Percentiles rank a stretch among this genome's conserved stretches.
phyloP scores from a whole-genome alignment of 371 early-diverging fungal species.

The Coemansia sp. region DNA sequence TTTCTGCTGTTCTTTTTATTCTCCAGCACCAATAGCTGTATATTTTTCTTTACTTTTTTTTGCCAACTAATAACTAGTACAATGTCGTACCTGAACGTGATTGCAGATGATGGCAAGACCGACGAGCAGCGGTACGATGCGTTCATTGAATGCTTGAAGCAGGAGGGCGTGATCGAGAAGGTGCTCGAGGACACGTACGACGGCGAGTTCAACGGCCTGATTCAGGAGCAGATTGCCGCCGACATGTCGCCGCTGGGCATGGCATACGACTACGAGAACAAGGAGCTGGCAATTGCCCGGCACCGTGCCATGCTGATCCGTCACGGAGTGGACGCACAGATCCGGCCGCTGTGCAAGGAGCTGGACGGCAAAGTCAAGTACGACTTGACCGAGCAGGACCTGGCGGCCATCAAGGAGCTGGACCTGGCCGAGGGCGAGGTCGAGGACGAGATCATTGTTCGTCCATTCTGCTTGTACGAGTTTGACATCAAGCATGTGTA shows the following conservation, averaged over 20 bases:
- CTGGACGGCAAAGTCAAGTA: constrained; percentile 42
- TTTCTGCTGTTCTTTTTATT: neutral
- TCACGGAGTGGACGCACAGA: constrained; percentile 28
- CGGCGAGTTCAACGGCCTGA: constrained; percentile 47
- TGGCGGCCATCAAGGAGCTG: constrained; percentile 33
- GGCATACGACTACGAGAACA: constrained; percentile 40
- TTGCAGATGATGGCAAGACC: constrained; percentile 46
- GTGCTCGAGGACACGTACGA: constrained; percentile 51
- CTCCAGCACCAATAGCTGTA: neutral
- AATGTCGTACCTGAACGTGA: constrained; percentile 41
- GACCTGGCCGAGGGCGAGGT: constrained; percentile 38
- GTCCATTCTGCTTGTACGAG: constrained; percentile 53
- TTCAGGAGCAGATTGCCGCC: constrained; percentile 52
- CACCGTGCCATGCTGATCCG: constrained; percentile 51
- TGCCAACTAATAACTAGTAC: neutral
- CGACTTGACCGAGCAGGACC: constrained; percentile 43
- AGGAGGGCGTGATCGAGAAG: constrained; percentile 47
- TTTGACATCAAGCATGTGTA: constrained; percentile 48
- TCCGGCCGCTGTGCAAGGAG: constrained; percentile 44
- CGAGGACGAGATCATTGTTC: constrained; percentile 39
- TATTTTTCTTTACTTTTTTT: neutral
- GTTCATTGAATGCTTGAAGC: constrained; percentile 33
- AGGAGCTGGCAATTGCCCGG: constrained; percentile 33
- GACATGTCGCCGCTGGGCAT: constrained; percentile 47
- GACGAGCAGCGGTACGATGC: constrained; percentile 52